phyloP scores from a whole-genome alignment of 768 basidiomycete species.

The Cystobasidiopsis lactophilus region DNA sequence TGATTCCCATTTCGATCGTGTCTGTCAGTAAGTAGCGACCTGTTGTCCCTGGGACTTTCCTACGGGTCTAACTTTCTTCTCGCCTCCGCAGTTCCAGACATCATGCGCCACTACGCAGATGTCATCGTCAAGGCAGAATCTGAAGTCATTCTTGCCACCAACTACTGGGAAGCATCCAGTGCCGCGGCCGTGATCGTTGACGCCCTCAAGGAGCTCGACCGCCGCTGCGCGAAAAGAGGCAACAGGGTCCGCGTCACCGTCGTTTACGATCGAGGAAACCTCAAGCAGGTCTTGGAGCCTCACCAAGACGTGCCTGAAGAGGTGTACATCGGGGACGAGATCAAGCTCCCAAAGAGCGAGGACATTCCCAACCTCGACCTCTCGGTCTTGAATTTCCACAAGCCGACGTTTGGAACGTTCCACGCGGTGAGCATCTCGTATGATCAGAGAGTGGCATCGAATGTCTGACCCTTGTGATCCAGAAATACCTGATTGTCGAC shows the following conservation, averaged over 20 bases:
- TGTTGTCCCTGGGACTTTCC: background rate
- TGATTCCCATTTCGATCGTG: slow-evolving; percentile 40
- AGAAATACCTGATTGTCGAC: slow-evolving; percentile 48
- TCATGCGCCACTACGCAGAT: slow-evolving; percentile 37
- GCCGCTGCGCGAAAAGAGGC: slow-evolving; percentile 20
- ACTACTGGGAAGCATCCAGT: slow-evolving; percentile 37
- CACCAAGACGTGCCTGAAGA: slow-evolving; percentile 30
- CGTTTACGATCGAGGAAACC: slow-evolving; percentile 39
- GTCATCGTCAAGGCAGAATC: slow-evolving; percentile 35
- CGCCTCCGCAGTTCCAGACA: slow-evolving; percentile 38
- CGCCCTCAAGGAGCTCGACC: slow-evolving; percentile 26
- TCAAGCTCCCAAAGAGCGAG: slow-evolving; percentile 34
- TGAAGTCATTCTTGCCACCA: slow-evolving; percentile 47
- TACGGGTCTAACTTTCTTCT: background rate
- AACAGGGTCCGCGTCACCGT: slow-evolving; percentile 31
- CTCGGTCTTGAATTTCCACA: slow-evolving; percentile 31
- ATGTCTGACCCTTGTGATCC: slow-evolving; percentile 37
- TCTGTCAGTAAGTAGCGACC: slow-evolving; percentile 30
- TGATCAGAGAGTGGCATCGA: slow-evolving; percentile 2
- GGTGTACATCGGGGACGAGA: slow-evolving; percentile 30
- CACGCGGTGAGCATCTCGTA: background rate
- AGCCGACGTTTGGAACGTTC: too few species aligned
- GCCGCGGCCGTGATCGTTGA: slow-evolving; percentile 33
- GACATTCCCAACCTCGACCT: slow-evolving; percentile 42
- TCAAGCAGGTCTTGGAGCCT: slow-evolving; percentile 24